Conservation (phyloP, 768 basidiomycete species). For the Gloeophyllum trabeum region DNA sequence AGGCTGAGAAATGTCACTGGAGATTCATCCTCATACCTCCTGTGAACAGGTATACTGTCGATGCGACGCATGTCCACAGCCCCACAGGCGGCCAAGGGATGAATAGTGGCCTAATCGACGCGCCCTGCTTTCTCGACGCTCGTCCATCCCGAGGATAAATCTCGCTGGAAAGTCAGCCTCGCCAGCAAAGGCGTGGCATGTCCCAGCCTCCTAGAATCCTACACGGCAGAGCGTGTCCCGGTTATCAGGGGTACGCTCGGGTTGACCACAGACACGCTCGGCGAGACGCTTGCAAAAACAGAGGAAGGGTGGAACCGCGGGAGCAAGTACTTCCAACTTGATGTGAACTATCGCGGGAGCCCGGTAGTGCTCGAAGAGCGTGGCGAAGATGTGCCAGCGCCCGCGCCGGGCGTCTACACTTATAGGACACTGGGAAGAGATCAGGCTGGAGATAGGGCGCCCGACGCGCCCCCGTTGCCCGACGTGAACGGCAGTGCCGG, state of each 20-base stretch:
- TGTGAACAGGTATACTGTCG: background rate
- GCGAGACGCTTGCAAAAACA: background rate
- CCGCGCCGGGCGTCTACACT: background rate
- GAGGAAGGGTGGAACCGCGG: background rate
- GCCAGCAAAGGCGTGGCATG: conserved; percentile 8
- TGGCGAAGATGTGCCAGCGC: background rate
- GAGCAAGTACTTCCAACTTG: background rate
- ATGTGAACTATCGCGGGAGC: background rate
- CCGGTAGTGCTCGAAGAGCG: background rate
- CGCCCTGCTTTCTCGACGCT: conserved; percentile 2
- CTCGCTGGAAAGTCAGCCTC: conserved; percentile 23
- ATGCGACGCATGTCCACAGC: conserved; percentile 8
- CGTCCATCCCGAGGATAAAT: conserved; percentile 12
- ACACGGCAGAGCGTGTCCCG: conserved; percentile 9
- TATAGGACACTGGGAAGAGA: background rate
- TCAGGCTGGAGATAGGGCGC: background rate
- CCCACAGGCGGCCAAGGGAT: conserved; percentile 10
- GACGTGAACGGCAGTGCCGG: background rate
- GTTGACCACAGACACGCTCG: background rate
- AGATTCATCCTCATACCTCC: conserved; percentile 6
- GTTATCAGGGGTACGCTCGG: conserved; percentile 6
- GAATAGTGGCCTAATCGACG: conserved; percentile 10
- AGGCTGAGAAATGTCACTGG: background rate
- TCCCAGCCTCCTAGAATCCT: conserved; percentile 5
- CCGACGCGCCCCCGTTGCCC: background rate